Evolutionary conservation across 306 rosid species (phyloP).

Genomic region (Datisca glomerata): DNA sequence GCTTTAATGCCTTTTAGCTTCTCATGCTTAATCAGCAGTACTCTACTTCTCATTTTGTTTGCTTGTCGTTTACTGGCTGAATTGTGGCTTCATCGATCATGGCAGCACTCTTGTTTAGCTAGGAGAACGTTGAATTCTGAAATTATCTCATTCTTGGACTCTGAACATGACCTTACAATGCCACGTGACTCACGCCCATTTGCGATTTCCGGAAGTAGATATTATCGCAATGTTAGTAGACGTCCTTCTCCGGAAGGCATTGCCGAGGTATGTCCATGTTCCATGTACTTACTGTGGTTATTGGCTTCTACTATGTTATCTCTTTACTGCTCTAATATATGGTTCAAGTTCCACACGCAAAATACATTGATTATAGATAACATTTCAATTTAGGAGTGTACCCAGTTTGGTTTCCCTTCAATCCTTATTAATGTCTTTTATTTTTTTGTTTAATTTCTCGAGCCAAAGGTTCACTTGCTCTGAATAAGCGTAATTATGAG

Average conservation of each 20-base stretch:
- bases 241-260: slow-evolving; percentile 55
- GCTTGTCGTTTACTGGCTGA: no score
- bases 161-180: slow-evolving; percentile 43
- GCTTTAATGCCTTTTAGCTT: no score
- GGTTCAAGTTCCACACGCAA: no score
- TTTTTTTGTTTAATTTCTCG: no score
- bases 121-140: slow-evolving; percentile 48
- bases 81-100: slow-evolving; percentile 3
- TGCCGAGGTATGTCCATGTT: slow-evolving; percentile 46
- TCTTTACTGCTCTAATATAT: neutral
- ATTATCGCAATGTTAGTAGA: slow-evolving; percentile 45
- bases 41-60: no score
- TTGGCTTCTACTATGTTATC: neutral
- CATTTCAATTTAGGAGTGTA: no score
- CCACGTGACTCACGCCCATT: slow-evolving; percentile 18
- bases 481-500: no score
- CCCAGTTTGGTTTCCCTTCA: no score
- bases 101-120: slow-evolving; percentile 58
- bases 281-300: neutral
- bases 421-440: no score
- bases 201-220: slow-evolving; percentile 47
- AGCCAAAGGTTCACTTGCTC: no score
- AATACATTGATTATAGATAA: no score
- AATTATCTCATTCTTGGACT: slow-evolving; percentile 38
- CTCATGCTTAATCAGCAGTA: no score